Conservation (phyloP, 768 basidiomycete genomes). For the Strobilomyces confusus region DNA sequence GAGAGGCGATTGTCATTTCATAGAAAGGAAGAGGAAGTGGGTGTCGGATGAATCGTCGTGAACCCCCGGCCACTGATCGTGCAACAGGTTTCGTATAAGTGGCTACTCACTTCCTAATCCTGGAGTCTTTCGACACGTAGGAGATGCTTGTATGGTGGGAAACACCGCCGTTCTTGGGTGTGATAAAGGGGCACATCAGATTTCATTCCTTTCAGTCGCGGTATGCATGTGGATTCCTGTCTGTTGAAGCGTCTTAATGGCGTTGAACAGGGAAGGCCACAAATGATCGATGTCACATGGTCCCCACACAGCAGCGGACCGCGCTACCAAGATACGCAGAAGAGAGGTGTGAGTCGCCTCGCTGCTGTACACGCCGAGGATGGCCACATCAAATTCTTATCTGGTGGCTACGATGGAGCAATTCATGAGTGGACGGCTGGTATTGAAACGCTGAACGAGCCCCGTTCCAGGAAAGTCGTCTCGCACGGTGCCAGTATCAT, state of each 20-base stretch:
- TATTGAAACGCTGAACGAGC: conserved; percentile 16
- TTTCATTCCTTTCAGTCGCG: conserved; percentile 37
- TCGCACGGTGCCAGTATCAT: conserved; percentile 29
- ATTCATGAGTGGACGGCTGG: conserved; percentile 38
- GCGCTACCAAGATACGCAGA: conserved; percentile 21
- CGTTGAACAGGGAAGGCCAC: conserved; percentile 29
- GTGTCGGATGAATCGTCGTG: conserved; percentile 4
- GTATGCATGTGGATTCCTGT: conserved; percentile 29
- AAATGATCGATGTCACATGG: conserved; percentile 29
- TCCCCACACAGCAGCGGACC: conserved; percentile 31
- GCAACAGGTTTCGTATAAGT: conserved; percentile 33
- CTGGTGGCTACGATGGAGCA: conserved; percentile 46
- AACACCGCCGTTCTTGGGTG: conserved; percentile 43
- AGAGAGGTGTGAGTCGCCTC: conserved; percentile 41
- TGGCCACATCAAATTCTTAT: conserved; percentile 39
- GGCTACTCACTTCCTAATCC: conserved; percentile 37
- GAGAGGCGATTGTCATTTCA: conserved; percentile 44
- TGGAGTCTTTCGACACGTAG: conserved; percentile 37
- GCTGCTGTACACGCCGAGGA: conserved; percentile 32
- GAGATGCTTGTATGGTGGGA: conserved; percentile 42
- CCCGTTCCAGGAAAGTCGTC: conserved; percentile 27
- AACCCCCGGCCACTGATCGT: conserved; percentile 12
- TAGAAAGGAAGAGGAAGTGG: conserved; percentile 32
- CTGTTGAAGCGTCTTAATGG: conserved; percentile 22
- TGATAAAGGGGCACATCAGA: conserved; percentile 38